Conservation (phyloP, 1,139 yeast genomes). For the Saccharomyces uvarum region DNA sequence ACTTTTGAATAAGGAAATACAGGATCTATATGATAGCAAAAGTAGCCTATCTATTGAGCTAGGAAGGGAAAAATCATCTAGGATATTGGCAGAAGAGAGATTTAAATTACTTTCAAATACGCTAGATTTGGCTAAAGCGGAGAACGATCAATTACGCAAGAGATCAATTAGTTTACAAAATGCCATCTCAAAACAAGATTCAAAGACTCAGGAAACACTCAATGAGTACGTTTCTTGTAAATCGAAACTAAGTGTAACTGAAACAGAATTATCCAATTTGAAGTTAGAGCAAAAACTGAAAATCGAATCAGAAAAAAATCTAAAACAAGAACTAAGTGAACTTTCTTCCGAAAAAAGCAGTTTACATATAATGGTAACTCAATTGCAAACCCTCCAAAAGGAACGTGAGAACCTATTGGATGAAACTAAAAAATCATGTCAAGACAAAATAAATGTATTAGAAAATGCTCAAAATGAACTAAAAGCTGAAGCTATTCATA, state of each 20-base stretch:
- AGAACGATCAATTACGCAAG: conserved; percentile 39
- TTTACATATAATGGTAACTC: conserved; percentile 52
- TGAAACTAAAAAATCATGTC: conserved; percentile 42
- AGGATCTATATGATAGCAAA: conserved; percentile 40
- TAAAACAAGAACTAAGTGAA: conserved; percentile 47
- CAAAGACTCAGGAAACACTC: conserved; percentile 48
- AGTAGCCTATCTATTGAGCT: conserved; percentile 40
- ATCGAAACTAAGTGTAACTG: conserved; percentile 35
- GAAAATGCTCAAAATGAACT: conserved; percentile 41
- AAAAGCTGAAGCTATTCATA: conserved; percentile 43
- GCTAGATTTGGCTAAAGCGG: conserved; percentile 36
- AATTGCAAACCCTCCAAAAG: conserved; percentile 51
- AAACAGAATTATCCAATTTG: conserved; percentile 43
- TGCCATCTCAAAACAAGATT: conserved; percentile 45
- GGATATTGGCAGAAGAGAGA: conserved; percentile 42
- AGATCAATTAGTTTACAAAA: conserved; percentile 49
- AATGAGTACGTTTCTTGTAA: conserved; percentile 46
- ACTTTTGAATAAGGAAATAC: conserved; percentile 37
- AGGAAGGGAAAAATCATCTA: conserved; percentile 42
- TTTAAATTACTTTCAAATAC: conserved; percentile 33
- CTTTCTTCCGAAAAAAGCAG: conserved; percentile 54
- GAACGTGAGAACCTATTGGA: conserved; percentile 53
- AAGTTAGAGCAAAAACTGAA: conserved; percentile 50
- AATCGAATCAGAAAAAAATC: conserved; percentile 44
- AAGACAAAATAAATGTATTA: conserved; percentile 31